Base-by-base conservation (phyloP, 2,329 filamentous ascomycete genomes). In the Triangularia setosa region DNA sequence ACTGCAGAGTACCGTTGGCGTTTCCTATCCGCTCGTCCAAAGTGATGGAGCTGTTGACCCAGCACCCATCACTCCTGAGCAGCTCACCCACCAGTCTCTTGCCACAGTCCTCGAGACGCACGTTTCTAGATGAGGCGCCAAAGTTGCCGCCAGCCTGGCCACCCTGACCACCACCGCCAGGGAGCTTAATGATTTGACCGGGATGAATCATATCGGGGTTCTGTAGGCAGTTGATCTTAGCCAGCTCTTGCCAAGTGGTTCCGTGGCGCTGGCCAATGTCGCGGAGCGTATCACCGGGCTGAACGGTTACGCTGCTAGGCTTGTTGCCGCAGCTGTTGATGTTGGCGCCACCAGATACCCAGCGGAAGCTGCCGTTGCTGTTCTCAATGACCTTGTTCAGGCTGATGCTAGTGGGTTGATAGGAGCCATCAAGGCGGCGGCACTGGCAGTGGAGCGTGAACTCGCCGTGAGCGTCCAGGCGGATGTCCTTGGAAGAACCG, bases 181-280 rank as follows among this genome's bases (percentile, higher is more conserved):
- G 77, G 0, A 80, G 64, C 61, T 75, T 70, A 2, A 80, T 72
- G 2, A 72, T 72, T 70, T 80, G 78, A 1, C 78, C 78, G 0
- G 78, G 78, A 64, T 78, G 78, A 65, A 80, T 80, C 70, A 78
- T 64, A 53, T 80, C 78, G 5, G 78, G 76, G 68, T 80, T 79
- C 62, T 67, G 4, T 63, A 80, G 76, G 67, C 72, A 73, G 67
- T 80, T 80, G 33, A 71, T 72, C 21, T 75, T 69, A 9, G 76
- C 77, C 40, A 80, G 74, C 24, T 79, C 78, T 33, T 80, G 75
- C 35, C 74, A 79, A 16, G 71, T 72, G 57, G 69, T 69, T 59
- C 72, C 70, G 58, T 74, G 74, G 1, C 72, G 72, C 11, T 65
- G 68, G 3, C 74, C 78, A 30, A 80, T 80, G 18, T 70, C 69